Evolutionary conservation across 768 basidiomycete species (phyloP).

Genomic region (Tulasnella sp.): DNA sequence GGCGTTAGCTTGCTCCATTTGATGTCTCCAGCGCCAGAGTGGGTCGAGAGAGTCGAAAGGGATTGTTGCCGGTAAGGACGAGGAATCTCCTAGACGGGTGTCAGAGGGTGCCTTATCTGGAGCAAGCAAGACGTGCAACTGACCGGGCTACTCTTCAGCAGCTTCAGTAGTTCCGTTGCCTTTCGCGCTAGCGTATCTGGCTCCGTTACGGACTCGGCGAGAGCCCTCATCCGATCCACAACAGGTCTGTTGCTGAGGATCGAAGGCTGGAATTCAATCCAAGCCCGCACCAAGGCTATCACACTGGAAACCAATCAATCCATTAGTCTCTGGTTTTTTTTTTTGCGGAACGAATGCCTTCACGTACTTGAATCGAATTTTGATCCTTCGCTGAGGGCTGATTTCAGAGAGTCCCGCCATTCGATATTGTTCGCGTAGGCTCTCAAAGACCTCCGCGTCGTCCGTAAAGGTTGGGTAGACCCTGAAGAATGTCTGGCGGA

Average conservation of each 20-base stretch:
- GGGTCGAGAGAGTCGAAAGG: slow-evolving; percentile 5
- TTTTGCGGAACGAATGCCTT: not conserved
- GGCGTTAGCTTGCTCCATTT: slow-evolving; percentile 39
- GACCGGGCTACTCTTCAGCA: not conserved
- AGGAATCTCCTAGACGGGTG: not conserved
- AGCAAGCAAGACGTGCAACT: not conserved
- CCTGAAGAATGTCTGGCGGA: slow-evolving; percentile 42
- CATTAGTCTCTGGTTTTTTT: not conserved
- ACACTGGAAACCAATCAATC: not conserved
- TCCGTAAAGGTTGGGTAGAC: slow-evolving; percentile 47
- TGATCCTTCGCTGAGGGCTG: slow-evolving; percentile 3
- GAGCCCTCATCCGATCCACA: not conserved
- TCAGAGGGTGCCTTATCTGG: no score
- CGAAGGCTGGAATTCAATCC: not conserved
- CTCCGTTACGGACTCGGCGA: not conserved
- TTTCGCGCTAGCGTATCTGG: not conserved
- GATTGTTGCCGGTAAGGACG: slow-evolving; percentile 16
- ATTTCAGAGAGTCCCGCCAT: slow-evolving; percentile 34
- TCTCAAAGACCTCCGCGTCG: slow-evolving; percentile 42
- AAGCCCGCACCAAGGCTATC: not conserved
- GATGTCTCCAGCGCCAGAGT: slow-evolving; percentile 12
- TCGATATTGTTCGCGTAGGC: slow-evolving; percentile 44
- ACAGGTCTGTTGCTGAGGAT: not conserved
- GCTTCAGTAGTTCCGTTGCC: not conserved
- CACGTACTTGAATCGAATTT: slow-evolving; percentile 24